Percentiles rank a stretch among this genome's conserved stretches.
phyloP scores from a whole-genome alignment of 2,329 filamentous ascomycete genomes.

The Penicillium rolfsii region DNA sequence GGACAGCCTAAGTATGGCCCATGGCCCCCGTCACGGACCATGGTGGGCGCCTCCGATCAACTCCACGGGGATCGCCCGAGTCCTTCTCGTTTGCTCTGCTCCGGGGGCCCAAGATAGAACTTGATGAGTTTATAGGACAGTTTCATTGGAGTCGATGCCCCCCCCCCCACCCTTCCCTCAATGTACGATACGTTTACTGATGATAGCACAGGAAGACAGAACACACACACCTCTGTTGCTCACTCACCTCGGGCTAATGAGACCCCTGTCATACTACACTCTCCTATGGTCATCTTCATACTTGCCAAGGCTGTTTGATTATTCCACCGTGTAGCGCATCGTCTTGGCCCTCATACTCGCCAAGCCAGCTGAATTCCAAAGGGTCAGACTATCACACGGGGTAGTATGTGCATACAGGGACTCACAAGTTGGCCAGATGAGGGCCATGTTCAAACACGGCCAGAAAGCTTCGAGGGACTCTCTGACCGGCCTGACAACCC shows the following conservation, averaged over 20 bases:
- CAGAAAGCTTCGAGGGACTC: neutral
- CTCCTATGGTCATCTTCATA: neutral
- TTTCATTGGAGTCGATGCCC: neutral
- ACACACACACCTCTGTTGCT: neutral
- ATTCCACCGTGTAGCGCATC: neutral
- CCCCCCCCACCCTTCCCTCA: no score
- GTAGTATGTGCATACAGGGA: neutral
- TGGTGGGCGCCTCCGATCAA: neutral
- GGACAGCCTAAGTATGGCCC: neutral
- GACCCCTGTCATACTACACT: neutral
- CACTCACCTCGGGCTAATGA: neutral
- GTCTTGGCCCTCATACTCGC: constrained; percentile 17
- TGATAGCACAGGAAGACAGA: neutral
- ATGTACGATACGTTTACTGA: neutral
- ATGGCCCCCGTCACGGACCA: neutral
- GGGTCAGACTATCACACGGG: neutral
- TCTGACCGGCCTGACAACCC: neutral
- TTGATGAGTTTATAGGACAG: neutral
- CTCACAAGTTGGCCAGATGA: neutral
- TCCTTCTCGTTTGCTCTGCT: neutral
- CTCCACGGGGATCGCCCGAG: constrained; percentile 3
- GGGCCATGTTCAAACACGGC: neutral
- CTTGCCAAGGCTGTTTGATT: constrained; percentile 14
- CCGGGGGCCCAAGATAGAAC: neutral
- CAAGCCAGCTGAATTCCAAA: constrained; percentile 18